A percentile compares a stretch with the other conserved stretches of the same genome.
These are phyloP conservation scores for Vanrija sp. DNA, from an alignment of 1,284 basidiomycete genomes.

Conservation along the genomic window DNA sequence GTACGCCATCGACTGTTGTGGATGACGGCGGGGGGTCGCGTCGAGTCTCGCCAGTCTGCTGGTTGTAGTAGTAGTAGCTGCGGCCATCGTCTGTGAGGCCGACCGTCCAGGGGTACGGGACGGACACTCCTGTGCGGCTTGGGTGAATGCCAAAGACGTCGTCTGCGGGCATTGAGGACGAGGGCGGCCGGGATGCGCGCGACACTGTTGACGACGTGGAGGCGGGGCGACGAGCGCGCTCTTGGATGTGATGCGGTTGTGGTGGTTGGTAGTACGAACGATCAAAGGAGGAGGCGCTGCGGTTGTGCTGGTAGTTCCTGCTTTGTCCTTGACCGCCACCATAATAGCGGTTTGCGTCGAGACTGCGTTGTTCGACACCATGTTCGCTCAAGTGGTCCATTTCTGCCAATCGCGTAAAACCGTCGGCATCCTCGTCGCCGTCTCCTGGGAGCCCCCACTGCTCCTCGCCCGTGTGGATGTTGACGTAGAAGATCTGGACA, in stretches of 20 bases:
- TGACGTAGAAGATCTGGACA: constrained; percentile 83
- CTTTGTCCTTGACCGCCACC: no score
- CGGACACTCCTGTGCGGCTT: constrained; percentile 53
- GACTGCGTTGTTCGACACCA: no score
- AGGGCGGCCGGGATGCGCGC: constrained; percentile 1
- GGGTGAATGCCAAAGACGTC: constrained; percentile 31
- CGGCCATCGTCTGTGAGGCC: constrained; percentile 78
- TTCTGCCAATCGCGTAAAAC: no score
- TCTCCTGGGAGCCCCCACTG: constrained; percentile 72
- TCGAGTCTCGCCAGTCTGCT: constrained; percentile 61
- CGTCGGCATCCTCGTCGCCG: constrained; percentile 8
- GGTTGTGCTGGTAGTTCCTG: neutral
- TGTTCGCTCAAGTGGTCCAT: no score
- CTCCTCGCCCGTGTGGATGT: constrained; percentile 81
- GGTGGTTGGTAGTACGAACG: neutral
- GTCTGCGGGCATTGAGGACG: constrained; percentile 4
- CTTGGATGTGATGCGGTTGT: neutral
- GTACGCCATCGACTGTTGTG: neutral
- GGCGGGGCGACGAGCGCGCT: neutral
- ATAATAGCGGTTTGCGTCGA: no score
- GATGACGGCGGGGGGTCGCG: constrained; percentile 45
- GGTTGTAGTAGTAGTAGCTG: constrained; percentile 75
- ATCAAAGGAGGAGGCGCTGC: neutral
- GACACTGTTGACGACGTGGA: neutral
- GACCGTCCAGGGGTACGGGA: constrained; percentile 71